Percentiles rank a stretch among this genome's conserved stretches.
Evolutionary conservation across 2,329 filamentous ascomycete species (phyloP).

Genomic region (Apiospora sp.): DNA sequence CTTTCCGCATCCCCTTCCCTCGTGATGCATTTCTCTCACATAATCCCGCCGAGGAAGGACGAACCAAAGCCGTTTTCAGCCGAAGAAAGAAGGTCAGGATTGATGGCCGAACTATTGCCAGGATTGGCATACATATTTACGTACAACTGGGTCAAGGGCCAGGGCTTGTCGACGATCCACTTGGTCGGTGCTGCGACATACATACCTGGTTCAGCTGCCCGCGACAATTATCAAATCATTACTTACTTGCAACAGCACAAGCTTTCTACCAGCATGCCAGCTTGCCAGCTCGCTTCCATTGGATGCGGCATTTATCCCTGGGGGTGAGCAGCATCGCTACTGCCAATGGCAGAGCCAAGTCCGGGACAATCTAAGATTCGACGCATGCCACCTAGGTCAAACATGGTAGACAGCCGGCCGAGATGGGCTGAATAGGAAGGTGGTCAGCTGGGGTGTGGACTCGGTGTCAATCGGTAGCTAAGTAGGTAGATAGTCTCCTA

Average conservation of each 20-base stretch:
- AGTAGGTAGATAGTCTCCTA: no score
- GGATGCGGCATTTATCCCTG: background rate
- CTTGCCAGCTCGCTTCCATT: background rate
- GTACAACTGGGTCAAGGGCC: background rate
- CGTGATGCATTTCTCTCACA: constrained; percentile 10
- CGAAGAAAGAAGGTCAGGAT: background rate
- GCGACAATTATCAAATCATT: constrained; percentile 10
- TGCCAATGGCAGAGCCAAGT: background rate
- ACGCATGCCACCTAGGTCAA: background rate
- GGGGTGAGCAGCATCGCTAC: background rate
- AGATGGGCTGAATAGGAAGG: constrained; percentile 17
- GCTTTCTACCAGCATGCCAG: background rate
- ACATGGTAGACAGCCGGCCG: background rate
- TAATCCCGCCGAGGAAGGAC: background rate
- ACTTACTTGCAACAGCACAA: background rate
- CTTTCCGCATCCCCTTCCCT: background rate
- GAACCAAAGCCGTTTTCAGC: background rate
- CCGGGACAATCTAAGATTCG: background rate
- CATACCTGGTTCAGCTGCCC: background rate
- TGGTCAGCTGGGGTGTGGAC: constrained; percentile 5
- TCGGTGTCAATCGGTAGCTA: constrained; percentile 3
- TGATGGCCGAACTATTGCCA: background rate
- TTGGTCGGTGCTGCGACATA: background rate
- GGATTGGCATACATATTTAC: background rate
- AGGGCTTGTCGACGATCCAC: background rate